Evolutionary conservation across 352 stramenopile genomes (phyloP).

Genomic region (Phytophthora hibernalis): DNA sequence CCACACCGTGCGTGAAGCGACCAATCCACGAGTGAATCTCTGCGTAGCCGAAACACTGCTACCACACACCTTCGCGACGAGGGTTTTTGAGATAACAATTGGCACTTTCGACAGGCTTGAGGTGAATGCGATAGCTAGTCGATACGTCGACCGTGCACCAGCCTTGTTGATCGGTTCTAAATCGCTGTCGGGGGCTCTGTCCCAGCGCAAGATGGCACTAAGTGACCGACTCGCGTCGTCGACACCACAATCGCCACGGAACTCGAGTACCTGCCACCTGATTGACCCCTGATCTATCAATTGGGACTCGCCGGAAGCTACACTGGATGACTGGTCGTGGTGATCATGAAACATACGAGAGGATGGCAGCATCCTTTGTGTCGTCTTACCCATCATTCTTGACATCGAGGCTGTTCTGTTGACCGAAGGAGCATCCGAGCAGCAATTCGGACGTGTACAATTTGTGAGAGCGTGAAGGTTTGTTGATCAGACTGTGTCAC

Average conservation of each 20-base stretch:
- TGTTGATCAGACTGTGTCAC: conserved; percentile 76
- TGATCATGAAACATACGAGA: conserved; percentile 36
- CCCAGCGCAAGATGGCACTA: conserved; percentile 61
- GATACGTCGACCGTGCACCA: conserved; percentile 65
- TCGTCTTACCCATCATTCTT: conserved; percentile 47
- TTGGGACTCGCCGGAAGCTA: conserved; percentile 13
- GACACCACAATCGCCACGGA: conserved; percentile 36
- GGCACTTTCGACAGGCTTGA: conserved; percentile 58
- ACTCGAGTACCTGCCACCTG: conserved; percentile 48
- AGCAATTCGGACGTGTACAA: conserved; percentile 57
- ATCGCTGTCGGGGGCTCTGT: conserved; percentile 34
- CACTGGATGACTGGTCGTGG: conserved; percentile 11
- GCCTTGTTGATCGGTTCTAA: conserved; percentile 46
- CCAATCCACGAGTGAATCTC: conserved; percentile 57
- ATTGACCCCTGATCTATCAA: conserved; percentile 17
- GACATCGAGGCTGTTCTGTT: conserved; percentile 42
- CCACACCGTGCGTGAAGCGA: conserved; percentile 63
- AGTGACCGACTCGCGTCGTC: conserved; percentile 63
- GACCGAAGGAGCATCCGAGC: conserved; percentile 35
- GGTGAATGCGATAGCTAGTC: conserved; percentile 60
- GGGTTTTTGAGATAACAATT: conserved; percentile 71
- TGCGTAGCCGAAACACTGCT: conserved; percentile 51
- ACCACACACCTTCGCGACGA: conserved; percentile 70
- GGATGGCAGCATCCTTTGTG: conserved; percentile 47
- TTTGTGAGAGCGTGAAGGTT: conserved; percentile 50